Base-by-base conservation (phyloP, 768 basidiomycete species). In the Pleurotus pulmonarius region DNA sequence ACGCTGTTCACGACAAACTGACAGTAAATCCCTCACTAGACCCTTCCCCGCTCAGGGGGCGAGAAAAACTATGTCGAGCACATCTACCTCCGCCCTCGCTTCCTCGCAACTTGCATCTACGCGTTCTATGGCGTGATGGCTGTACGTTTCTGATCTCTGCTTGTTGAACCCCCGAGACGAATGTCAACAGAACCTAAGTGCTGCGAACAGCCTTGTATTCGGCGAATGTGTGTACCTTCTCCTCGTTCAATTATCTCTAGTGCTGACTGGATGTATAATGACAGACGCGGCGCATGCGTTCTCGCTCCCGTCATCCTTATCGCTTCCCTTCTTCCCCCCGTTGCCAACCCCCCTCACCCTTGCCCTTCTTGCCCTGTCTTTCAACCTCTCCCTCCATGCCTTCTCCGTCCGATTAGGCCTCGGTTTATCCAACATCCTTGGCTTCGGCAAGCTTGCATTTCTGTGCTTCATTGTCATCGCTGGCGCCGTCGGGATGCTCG, bases 11-110 rank as follows among this genome's bases (percentile, higher is more conserved):
- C 25, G 38, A 26, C 54, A 11, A 25, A 29, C 51, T 34, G 2
- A 18, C 25, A 1, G 20, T n/a, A n/a, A 25, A 5, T 16, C 9
- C 13, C 24, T 7, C n/a, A n/a, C 3, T 24, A 88, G 85, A 86
- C 82, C 16, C 73, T 90, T 2, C 88, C 88, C 1, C 74, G 82
- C 2, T 89, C 77, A 55, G 88, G 88, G 1, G 88, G 85, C 2
- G 88, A 90, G 72, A 90, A 89, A 71, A 87, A 84, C 51, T 90
- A 90, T 61, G 69, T 90, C 38, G 86, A 88, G 59, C 88, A 77
- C 64, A 79, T 88, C n/a, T 90, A 81, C 67, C 73, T 79, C 46
- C 74, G 74, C 3, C 88, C 88, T 5, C 77, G 73, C 48, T 87
- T 84, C 61, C 67, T 90, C 63, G 74, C 72, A 12, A 84, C 85